A percentile compares a stretch with the other conserved stretches of the same genome.
phyloP scores from a whole-genome alignment of 768 basidiomycete genomes.

The Amanita pseudoporphyria region DNA sequence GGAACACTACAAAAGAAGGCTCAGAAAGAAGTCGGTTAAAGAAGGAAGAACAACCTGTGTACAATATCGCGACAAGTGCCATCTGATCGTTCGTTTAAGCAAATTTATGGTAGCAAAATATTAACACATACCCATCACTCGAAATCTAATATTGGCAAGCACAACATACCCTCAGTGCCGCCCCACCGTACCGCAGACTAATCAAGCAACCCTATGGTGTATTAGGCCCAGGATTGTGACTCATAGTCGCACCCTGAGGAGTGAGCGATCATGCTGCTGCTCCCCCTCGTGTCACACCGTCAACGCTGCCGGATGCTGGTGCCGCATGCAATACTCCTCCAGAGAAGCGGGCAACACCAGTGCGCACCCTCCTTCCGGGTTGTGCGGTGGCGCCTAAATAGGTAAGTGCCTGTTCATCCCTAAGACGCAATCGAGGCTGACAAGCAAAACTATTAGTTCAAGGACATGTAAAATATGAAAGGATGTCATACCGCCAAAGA shows the following conservation, averaged over 20 bases:
- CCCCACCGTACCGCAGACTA: not conserved
- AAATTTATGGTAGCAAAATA: no score
- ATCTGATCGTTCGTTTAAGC: no score
- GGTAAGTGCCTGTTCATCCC: not conserved
- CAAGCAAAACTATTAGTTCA: no score
- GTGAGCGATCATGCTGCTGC: constrained; percentile 3
- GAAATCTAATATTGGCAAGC: not conserved
- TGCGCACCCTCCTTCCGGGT: constrained; percentile 3
- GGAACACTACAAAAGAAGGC: no score
- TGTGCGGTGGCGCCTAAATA: constrained; percentile 1
- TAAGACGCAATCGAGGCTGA: no score
- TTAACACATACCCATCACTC: no score
- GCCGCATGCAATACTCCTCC: constrained; percentile 1
- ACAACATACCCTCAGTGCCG: not conserved
- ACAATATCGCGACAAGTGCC: no score
- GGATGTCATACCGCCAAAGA: not conserved
- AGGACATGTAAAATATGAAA: no score
- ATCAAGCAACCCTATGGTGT: not conserved
- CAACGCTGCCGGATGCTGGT: constrained; percentile 3
- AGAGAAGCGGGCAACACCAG: constrained; percentile 5
- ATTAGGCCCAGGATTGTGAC: not conserved
- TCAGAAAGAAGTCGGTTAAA: no score
- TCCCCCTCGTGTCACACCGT: no score
- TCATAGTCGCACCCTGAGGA: not conserved
- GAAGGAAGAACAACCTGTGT: no score